phyloP scores from a whole-genome alignment of 2,329 filamentous ascomycete genomes.

The Fusarium luffae region DNA sequence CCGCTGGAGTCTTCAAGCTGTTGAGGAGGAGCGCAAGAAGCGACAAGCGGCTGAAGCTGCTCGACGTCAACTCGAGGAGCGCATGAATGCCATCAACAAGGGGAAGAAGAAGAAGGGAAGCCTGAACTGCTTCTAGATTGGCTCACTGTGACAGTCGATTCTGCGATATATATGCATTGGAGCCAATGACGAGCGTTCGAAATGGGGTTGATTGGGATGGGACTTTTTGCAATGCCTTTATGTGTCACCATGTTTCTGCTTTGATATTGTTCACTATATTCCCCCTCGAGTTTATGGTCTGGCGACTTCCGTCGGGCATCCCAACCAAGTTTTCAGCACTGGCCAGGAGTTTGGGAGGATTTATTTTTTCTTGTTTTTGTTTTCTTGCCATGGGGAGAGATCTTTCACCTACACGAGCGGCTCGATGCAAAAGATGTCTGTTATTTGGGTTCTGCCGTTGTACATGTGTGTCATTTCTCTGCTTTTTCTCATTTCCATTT shows the following conservation, averaged over 20 bases:
- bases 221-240: constrained; percentile 37
- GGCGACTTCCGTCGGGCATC: constrained; percentile 26
- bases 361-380: constrained; percentile 22
- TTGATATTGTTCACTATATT: constrained; percentile 44
- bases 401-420: constrained; percentile 45
- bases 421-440: constrained; percentile 39
- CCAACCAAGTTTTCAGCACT: constrained; percentile 43
- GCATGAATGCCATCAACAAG: constrained; percentile 89
- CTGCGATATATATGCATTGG: constrained; percentile 12
- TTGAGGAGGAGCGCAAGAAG: constrained; percentile 97
- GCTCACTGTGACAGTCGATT: constrained; percentile 39
- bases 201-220: constrained; percentile 24
- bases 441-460: constrained; percentile 32
- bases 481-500: constrained; percentile 32
- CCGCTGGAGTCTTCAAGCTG: constrained; percentile 82
- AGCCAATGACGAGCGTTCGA: constrained; percentile 22
- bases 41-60: constrained; percentile 90
- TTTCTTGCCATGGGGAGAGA: constrained; percentile 24
- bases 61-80: constrained; percentile 87
- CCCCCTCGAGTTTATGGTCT: constrained; percentile 42
- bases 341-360: constrained; percentile 48
- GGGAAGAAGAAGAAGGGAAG: constrained; percentile 96
- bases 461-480: constrained; percentile 36
- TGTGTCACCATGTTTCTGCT: constrained; percentile 42
- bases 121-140: constrained; percentile 91